phyloP scores from a whole-genome alignment of 2,329 filamentous ascomycete species.

The Fusarium sarcochroum region DNA sequence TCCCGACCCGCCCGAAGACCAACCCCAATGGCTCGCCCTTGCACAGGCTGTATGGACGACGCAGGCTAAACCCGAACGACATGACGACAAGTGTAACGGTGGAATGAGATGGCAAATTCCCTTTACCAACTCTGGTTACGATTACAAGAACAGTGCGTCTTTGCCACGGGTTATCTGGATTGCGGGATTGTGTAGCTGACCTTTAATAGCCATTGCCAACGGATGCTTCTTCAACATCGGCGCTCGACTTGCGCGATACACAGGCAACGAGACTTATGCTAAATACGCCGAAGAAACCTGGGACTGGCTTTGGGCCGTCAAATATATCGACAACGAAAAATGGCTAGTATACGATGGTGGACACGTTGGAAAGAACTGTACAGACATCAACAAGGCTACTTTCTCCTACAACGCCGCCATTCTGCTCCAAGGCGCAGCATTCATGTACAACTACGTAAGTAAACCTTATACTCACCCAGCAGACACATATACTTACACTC shows the following conservation, averaged over 20 bases:
- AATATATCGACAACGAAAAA: slow-evolving; percentile 70
- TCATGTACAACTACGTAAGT: slow-evolving; percentile 76
- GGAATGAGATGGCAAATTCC: slow-evolving; percentile 86
- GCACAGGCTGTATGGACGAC: slow-evolving; percentile 79
- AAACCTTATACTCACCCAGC: accelerated
- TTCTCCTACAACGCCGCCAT: slow-evolving; percentile 78
- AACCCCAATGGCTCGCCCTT: slow-evolving; percentile 74
- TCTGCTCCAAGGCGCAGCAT: slow-evolving; percentile 73
- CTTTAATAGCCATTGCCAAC: slow-evolving; percentile 67
- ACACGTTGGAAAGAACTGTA: slow-evolving; percentile 71
- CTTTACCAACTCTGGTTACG: slow-evolving; percentile 79
- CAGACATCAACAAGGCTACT: slow-evolving; percentile 71
- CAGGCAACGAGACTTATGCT: slow-evolving; percentile 74
- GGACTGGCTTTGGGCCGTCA: slow-evolving; percentile 70
- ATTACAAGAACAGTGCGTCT: slow-evolving; percentile 76
- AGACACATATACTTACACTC: slow-evolving; percentile 35
- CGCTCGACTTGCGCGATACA: slow-evolving; percentile 80
- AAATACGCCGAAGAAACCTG: slow-evolving; percentile 73
- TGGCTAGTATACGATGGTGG: slow-evolving; percentile 77
- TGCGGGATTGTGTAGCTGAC: background rate
- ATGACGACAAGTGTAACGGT: slow-evolving; percentile 74
- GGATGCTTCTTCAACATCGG: slow-evolving; percentile 75
- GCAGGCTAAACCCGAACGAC: slow-evolving; percentile 71
- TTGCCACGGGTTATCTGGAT: accelerated
- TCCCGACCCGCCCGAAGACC: slow-evolving; percentile 66